Evolutionary conservation across 257 asterid species (phyloP).

Genomic region (Fraxinus americana): DNA sequence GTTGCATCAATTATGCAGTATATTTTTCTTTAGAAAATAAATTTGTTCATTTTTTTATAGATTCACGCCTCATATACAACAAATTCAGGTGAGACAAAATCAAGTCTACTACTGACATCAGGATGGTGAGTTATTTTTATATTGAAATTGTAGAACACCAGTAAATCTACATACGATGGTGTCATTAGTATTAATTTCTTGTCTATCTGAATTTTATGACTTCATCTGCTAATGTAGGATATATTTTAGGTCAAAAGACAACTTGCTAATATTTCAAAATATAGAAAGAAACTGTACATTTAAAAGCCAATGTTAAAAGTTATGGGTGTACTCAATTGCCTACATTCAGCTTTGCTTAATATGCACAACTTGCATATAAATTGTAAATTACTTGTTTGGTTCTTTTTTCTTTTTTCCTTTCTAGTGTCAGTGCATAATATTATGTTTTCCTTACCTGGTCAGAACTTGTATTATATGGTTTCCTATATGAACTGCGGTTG

Average conservation of each 20-base stretch:
- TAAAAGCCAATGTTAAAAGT: neutral
- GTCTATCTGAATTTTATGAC: neutral
- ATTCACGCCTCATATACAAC: slow-evolving; percentile 89
- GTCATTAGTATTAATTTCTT: neutral
- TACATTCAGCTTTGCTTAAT: neutral
- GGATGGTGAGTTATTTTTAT: slow-evolving; percentile 71
- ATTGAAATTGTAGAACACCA: neutral
- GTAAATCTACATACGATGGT: neutral
- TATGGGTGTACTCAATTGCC: neutral
- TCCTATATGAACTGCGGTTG: neutral
- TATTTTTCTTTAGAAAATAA: neutral
- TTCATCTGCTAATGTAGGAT: neutral
- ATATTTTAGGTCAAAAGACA: neutral
- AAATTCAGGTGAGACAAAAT: slow-evolving; percentile 70
- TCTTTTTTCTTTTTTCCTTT: neutral
- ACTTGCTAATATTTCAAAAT: neutral
- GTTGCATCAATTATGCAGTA: slow-evolving; percentile 10
- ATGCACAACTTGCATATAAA: neutral
- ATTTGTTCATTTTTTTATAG: slow-evolving; percentile 34
- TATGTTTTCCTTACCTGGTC: neutral
- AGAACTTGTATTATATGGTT: neutral
- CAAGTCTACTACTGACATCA: slow-evolving; percentile 84
- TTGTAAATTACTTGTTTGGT: neutral
- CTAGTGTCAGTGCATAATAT: neutral
- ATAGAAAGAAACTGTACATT: neutral